Evolutionary conservation across 2,329 filamentous ascomycete species (phyloP), one percentile per base, ranked within the genome.

Genomic region (Colletotrichum eleusines): DNA sequence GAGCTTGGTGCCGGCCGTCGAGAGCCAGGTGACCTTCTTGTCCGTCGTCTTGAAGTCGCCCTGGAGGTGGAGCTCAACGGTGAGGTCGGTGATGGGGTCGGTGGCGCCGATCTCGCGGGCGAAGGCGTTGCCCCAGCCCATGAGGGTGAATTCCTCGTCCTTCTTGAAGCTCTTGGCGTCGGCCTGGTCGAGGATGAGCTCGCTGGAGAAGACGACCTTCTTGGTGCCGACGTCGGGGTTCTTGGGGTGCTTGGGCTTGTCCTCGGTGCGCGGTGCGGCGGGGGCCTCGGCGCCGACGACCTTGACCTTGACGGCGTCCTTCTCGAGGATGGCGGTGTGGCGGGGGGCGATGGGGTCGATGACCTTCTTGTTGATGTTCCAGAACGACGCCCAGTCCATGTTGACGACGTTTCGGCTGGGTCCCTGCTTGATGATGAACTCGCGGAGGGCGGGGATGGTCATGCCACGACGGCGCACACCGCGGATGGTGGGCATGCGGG

Each of bases 11-110:
- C 88, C 89, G 74, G 93, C 89, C 0, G 87, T 88, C 1, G 94
- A 91, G 58, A 98, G 85, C 95, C 95, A 98, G 1, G 95, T 98
- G 46, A 98, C 90, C 87, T 98, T 98, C 89, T 98, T 98, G 78
- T 94, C 91, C 0, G 95, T 98, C 78, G 93, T 92, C 86, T 97
- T 97, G 81, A 98, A 93, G 80, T 98, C 95, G 66, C 95, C 95
- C 76, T 92, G 90, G 60, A 98, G 89, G 81, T 98, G 92, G n/a
- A 98, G 89, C 82, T 97, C 94, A 64, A 96, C 86, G 69, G 92
- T 92, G 48, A 97, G 86, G 44, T 83, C 85, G 16, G 90, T 91
- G 76, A 97, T 90, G 58, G 88, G 84, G 63, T 85, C 85, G 23
- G 82, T 81, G 38, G 83, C 81, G 58, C 88, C 85, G 72, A 94